Conservation (phyloP, 1,284 basidiomycete genomes). For the Malassezia furfur region DNA sequence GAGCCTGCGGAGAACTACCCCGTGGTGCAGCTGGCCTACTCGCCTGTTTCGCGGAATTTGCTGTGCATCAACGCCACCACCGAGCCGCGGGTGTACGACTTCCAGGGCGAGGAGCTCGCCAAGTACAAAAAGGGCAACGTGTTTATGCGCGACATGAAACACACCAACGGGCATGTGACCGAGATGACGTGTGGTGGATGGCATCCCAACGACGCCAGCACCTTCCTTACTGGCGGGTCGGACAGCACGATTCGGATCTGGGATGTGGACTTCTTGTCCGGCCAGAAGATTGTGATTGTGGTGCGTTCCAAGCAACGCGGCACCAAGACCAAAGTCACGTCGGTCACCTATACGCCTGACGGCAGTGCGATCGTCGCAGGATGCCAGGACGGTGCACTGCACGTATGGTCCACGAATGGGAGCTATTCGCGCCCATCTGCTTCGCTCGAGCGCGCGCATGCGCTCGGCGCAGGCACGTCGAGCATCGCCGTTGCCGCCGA, state of each 20-base stretch:
- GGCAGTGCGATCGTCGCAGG: slow-evolving; percentile 52
- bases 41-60: slow-evolving; percentile 18
- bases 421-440: slow-evolving; percentile 82
- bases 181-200: slow-evolving; percentile 80
- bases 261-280: slow-evolving; percentile 75
- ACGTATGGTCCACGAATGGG: slow-evolving; percentile 82
- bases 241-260: slow-evolving; percentile 96
- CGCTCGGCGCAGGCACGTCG: slow-evolving; percentile 69
- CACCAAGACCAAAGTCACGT: slow-evolving; percentile 80
- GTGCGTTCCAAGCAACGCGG: slow-evolving; percentile 92
- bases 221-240: slow-evolving; percentile 83
- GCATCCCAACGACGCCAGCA: slow-evolving; percentile 72
- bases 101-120: slow-evolving; percentile 30
- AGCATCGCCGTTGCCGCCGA: slow-evolving; percentile 75
- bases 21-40: slow-evolving; percentile 33
- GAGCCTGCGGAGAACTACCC: slow-evolving; percentile 80
- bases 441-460: slow-evolving; percentile 74
- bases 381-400: slow-evolving; percentile 79
- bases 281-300: slow-evolving; percentile 87
- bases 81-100: slow-evolving; percentile 75
- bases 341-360: slow-evolving; percentile 36
- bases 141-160: slow-evolving; percentile 96
- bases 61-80: slow-evolving; percentile 65
- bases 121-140: slow-evolving; percentile 78
- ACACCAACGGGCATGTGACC: slow-evolving; percentile 86